Conservation (phyloP, 176 grass and related monocot species). For the Rhipidocladum racemiflorum region DNA sequence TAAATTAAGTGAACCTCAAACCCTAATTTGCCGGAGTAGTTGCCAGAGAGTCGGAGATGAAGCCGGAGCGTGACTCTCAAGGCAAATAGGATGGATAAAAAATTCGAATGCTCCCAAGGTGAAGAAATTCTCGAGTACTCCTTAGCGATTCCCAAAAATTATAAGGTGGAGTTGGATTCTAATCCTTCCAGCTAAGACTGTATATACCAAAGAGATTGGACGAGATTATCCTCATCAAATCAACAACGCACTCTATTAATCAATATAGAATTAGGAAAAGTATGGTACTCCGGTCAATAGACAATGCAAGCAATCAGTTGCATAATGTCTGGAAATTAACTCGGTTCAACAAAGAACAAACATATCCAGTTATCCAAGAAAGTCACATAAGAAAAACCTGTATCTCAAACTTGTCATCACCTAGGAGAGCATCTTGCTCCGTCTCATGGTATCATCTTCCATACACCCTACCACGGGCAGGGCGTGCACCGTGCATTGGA, state of each 20-base stretch:
- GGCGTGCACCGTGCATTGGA: too few relatives aligned
- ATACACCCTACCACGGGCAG: not conserved
- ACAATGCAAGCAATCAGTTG: not conserved
- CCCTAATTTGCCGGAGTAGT: too few relatives aligned
- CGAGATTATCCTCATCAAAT: not conserved
- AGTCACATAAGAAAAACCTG: not conserved
- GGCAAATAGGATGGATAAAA: too few relatives aligned
- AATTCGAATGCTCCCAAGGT: too few relatives aligned
- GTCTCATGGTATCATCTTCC: not conserved
- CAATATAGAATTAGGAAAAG: not conserved
- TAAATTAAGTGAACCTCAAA: too few relatives aligned
- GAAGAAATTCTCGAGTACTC: too few relatives aligned
- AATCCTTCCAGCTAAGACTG: not conserved
- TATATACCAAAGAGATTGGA: not conserved
- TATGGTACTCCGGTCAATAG: not conserved
- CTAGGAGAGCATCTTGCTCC: not conserved
- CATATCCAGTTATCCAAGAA: not conserved
- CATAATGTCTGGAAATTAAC: not conserved
- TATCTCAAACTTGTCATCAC: not conserved
- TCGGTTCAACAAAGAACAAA: not conserved
- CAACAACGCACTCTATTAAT: not conserved
- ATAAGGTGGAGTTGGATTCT: not conserved
- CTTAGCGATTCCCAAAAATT: too few relatives aligned
- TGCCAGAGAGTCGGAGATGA: too few relatives aligned
- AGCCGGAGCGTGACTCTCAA: too few relatives aligned